A percentile compares a stretch with the other conserved stretches of the same genome.
Evolutionary conservation across 306 rosid genomes (phyloP).

Genomic region (Trifolium pratense): DNA sequence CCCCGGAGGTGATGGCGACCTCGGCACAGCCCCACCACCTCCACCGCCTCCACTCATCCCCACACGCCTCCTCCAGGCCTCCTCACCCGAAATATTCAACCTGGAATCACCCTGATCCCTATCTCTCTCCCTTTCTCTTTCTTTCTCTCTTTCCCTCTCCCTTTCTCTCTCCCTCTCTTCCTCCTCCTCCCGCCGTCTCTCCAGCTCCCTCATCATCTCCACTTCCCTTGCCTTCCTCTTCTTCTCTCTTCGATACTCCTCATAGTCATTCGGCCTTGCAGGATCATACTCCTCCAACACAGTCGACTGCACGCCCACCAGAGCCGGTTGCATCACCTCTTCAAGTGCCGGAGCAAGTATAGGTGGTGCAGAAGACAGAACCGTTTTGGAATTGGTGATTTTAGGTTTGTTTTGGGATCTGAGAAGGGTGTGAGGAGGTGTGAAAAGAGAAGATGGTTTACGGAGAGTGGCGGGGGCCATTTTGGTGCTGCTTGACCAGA

Average conservation of each 20-base stretch:
- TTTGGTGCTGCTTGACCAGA: conserved; percentile 90
- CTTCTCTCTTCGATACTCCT: conserved; percentile 85
- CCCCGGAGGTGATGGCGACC: conserved; percentile 82
- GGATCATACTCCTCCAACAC: conserved; percentile 95
- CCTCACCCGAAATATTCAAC: conserved; percentile 91
- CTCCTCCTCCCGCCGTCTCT: conserved; percentile 64
- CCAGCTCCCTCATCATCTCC: conserved; percentile 79
- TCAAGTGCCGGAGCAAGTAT: conserved; percentile 36
- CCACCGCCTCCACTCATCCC: conserved; percentile 71
- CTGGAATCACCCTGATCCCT: conserved; percentile 59
- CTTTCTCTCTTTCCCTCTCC: conserved; percentile 51
- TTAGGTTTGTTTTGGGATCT: conserved; percentile 69
- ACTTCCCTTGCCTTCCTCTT: conserved; percentile 83
- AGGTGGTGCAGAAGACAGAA: conserved; percentile 10
- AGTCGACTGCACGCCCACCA: conserved; percentile 81
- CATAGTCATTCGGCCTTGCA: conserved; percentile 91
- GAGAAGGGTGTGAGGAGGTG: conserved; percentile 76
- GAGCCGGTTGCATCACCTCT: conserved; percentile 61
- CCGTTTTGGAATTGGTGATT: conserved; percentile 28
- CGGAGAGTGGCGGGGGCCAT: conserved; percentile 99
- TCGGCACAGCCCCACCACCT: conserved; percentile 58
- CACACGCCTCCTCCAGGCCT: conserved; percentile 94
- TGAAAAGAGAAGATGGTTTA: conserved; percentile 66
- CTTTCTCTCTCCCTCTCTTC: conserved; percentile 53
- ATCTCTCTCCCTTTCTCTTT: conserved; percentile 47